phyloP scores from a whole-genome alignment of 2,329 filamentous ascomycete genomes.

The Nemania sp. region DNA sequence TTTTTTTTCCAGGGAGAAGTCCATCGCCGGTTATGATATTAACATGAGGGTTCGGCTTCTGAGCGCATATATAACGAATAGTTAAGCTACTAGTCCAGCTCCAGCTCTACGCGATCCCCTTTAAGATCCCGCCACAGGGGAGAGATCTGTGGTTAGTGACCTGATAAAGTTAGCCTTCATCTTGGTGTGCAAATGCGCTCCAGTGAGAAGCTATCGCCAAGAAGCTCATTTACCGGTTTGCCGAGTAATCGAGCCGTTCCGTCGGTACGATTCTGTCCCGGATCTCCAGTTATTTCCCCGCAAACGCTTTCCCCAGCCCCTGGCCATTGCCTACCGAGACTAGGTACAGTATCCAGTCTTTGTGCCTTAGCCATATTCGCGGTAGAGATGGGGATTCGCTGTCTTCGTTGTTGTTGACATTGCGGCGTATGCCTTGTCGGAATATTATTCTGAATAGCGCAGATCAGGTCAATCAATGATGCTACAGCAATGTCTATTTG shows the following conservation, averaged over 20 bases:
- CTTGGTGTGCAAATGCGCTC: conserved; percentile 27
- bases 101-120: neutral
- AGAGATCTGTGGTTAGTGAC: neutral
- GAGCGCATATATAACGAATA: neutral
- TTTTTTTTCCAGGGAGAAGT: neutral
- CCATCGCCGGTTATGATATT: neutral
- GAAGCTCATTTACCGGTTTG: conserved; percentile 9
- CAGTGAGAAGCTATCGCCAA: conserved; percentile 28
- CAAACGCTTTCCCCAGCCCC: conserved; percentile 12
- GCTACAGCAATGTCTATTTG: neutral
- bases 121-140: neutral
- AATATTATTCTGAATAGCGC: neutral
- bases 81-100: neutral
- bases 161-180: neutral
- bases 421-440: too few relatives aligned
- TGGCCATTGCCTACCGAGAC: neutral
- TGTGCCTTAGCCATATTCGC: neutral
- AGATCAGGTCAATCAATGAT: neutral
- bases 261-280: conserved; percentile 34
- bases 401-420: too few relatives aligned
- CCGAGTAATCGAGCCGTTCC: conserved; percentile 20
- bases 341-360: neutral
- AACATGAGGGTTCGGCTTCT: neutral
- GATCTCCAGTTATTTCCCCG: conserved; percentile 34
- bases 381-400: neutral